Base-by-base conservation (phyloP, 192 early-diverging fungal genomes). In the Podila verticillata region DNA sequence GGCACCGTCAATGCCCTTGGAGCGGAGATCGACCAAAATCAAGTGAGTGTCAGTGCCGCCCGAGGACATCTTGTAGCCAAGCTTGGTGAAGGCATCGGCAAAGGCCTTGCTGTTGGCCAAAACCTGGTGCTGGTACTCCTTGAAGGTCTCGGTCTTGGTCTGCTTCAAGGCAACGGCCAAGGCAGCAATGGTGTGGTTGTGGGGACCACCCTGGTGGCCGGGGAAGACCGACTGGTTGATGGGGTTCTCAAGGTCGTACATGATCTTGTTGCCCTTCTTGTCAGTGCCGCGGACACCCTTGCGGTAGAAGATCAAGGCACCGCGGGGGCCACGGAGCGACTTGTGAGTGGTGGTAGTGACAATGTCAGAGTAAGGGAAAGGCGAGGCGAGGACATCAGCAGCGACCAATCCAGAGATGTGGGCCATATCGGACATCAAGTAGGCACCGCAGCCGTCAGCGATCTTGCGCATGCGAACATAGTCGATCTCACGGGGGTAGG, bases 331-430 rank as follows among this genome's bases (percentile, higher is more conserved):
- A 69, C 98, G 90, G 56, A 99, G 91, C 19, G 97, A 97, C 82
- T 99, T 99, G 90, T 99, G 98, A 3, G 98, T 99, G 62, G 98
- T 99, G 32, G 98, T 99, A 13, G 97, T 99, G 75, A 99, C 98
- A 69, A 99, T 93, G 83, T 99, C 98, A 47, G 96, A 92, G 82
- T 93, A 87, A 70, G 93, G 91, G 81, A 98, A 99, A 17, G 98
- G 97, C 70, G 92, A 91, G 71, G 91, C 93, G 20, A 99, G 74
- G 28, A 94, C 92, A 31, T 88, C 91, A 9, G 98, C 97, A 7
- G 97, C 94, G 47, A 99, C 91, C 36, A 98, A 81, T 36, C 94
- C 93, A 72, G 92, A 93, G 72, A 97, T 94, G 74, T 99, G 98
- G 30, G 98, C 98, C 88, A 99, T 98, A 81, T 99, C 98, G 13